Base-by-base conservation (phyloP, 1,284 basidiomycete species). In the Sporisorium scitamineum region DNA sequence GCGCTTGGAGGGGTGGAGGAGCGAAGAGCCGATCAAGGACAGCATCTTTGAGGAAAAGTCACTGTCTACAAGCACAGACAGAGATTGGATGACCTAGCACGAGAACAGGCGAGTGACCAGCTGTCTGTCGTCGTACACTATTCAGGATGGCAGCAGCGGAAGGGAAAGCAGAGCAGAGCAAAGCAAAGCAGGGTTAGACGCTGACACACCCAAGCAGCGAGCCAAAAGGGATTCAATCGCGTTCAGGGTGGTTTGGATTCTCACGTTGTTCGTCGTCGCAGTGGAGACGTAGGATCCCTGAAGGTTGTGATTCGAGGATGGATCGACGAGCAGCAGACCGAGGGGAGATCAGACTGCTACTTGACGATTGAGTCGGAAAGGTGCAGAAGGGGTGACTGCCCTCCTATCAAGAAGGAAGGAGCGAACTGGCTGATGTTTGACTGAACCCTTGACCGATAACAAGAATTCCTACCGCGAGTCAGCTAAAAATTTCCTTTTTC, bases 1-100 rank as follows among this genome's bases (percentile, higher is more conserved):
- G 62, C 92, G 91, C 86, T 92, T 94, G 13, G 91, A 81, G 44
- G 82, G 81, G 39, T 85, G 83, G 51, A 86, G 74, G 9, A 83
- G 71, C 48, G 86, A 86, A 41, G 86, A 79, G 32, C 87, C 86
- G 47, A 85, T 75, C 54, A 87, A 65, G 37, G 85, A 80, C 62
- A 86, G 63, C 77, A 79, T 79, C 50, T 61, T 66, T 44, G 47
- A 27, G 47, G 14, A 18, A 22, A n/a, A 22, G 6, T 13, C 29
- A 58, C 31, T 29, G 44, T 34, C 53, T 13, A 9, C 18, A 18
- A 27, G 24, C 5, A 27, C 27, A 51, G 39, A 57, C 61, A 48
- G 48, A 64, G 32, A 34, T 41, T 18, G n/a, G n/a, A n/a, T n/a
- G n/a, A n/a, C n/a, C n/a, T n/a, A n/a, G n/a, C n/a, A n/a, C 34